Evolutionary conservation across 495 filamentous ascomycete species (phyloP).

Genomic region (Pyrenula aspistea): DNA sequence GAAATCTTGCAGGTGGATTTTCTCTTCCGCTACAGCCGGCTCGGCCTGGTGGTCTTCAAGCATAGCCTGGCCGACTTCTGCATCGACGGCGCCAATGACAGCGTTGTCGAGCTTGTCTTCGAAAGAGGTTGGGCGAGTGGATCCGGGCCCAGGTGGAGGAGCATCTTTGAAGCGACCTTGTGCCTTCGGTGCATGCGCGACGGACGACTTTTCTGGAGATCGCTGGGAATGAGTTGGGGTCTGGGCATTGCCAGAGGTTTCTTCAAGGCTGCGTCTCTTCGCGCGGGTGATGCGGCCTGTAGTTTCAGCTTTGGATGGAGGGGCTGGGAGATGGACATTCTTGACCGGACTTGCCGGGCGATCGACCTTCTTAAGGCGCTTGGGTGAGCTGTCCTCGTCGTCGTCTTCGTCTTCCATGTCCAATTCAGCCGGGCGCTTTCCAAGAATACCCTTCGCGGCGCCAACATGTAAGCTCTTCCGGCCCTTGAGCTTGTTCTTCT

Average conservation of each 20-base stretch:
- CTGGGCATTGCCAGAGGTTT: conserved; percentile 6
- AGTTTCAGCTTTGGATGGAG: conserved; percentile 51
- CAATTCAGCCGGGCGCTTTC: conserved; percentile 62
- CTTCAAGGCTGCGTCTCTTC: conserved; percentile 11
- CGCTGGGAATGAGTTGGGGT: neutral
- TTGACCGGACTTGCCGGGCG: conserved; percentile 58
- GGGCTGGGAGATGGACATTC: conserved; percentile 53
- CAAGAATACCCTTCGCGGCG: conserved; percentile 60
- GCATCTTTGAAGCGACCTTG: conserved; percentile 38
- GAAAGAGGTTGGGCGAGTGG: neutral
- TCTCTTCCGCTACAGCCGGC: conserved; percentile 25
- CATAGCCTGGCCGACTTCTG: neutral
- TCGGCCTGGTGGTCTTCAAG: neutral
- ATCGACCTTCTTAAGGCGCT: conserved; percentile 56
- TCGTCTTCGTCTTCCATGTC: conserved; percentile 55
- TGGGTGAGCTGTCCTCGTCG: conserved; percentile 50
- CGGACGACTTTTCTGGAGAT: conserved; percentile 30
- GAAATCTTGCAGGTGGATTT: conserved; percentile 83
- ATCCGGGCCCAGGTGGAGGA: neutral
- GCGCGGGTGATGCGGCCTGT: conserved; percentile 37
- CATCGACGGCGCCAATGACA: neutral
- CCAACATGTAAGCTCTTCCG: conserved; percentile 71
- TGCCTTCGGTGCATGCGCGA: conserved; percentile 32
- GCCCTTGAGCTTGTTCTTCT: conserved; percentile 53
- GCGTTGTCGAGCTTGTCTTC: neutral